Evolutionary conservation across 208 protist species (phyloP).

Genomic region (Angomonas desouzai): DNA sequence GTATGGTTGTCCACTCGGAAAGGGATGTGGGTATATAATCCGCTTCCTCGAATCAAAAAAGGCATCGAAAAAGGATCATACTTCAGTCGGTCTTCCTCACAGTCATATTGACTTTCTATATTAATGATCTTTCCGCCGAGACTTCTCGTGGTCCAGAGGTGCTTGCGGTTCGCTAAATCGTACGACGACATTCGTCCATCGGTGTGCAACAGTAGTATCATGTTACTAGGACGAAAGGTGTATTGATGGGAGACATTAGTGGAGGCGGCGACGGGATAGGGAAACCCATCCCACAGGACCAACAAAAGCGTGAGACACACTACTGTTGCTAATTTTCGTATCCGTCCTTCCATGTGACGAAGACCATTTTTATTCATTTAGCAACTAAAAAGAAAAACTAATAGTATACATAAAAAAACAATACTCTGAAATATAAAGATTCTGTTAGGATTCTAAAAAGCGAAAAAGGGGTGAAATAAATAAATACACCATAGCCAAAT

Average conservation of each 20-base stretch:
- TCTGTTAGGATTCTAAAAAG: no score
- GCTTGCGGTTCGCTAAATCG: conserved; percentile 24
- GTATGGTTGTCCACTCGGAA: neutral
- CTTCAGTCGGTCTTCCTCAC: neutral
- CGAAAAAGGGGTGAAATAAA: no score
- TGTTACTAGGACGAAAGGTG: conserved; percentile 26
- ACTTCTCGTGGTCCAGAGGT: conserved; percentile 35
- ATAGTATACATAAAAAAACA: conserved; percentile 1
- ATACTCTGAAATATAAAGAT: neutral
- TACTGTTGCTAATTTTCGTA: neutral
- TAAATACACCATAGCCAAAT: no score
- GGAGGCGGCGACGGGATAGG: neutral
- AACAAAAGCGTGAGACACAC: neutral
- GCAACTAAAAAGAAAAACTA: conserved; percentile 7
- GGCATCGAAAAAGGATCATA: conserved; percentile 61
- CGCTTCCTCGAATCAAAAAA: conserved; percentile 57
- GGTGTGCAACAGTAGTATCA: conserved; percentile 43
- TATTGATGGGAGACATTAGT: conserved; percentile 30
- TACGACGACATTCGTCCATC: conserved; percentile 46
- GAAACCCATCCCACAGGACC: neutral
- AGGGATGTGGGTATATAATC: conserved; percentile 43
- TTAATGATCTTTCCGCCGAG: neutral
- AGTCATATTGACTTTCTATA: neutral
- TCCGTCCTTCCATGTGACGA: neutral
- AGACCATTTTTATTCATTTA: neutral